These are phyloP conservation scores for Fusarium longipes DNA, from an alignment of 2,329 filamentous ascomycete species.

Conservation along the genomic window DNA sequence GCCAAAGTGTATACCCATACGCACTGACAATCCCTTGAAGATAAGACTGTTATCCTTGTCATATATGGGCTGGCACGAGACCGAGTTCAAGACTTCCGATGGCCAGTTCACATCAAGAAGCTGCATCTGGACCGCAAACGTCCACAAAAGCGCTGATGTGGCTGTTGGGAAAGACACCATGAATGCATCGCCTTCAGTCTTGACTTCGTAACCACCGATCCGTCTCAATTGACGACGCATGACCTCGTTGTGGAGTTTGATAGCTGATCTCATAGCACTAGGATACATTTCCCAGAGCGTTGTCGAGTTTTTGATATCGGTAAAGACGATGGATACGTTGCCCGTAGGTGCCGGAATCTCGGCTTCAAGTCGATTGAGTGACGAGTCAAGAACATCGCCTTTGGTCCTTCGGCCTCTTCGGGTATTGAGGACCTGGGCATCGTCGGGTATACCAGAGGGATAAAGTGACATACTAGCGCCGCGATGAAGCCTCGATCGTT, in stretches of 20 bases:
- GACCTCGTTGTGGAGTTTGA: conserved; percentile 96
- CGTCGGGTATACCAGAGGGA: conserved; percentile 77
- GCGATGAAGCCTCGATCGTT: conserved; percentile 77
- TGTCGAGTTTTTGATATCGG: conserved; percentile 98
- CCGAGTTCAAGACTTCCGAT: conserved; percentile 87
- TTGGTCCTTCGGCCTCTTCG: conserved; percentile 74
- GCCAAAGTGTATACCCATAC: conserved; percentile 98
- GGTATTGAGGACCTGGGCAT: conserved; percentile 71
- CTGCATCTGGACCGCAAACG: conserved; percentile 90
- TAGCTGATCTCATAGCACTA: conserved; percentile 94
- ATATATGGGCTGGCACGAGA: conserved; percentile 82
- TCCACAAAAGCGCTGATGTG: conserved; percentile 94
- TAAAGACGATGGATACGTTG: conserved; percentile 94
- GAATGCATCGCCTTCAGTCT: conserved; percentile 99
- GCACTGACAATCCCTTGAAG: conserved; percentile 92
- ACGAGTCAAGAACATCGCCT: conserved; percentile 81
- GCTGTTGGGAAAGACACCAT: conserved; percentile 99
- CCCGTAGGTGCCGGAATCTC: conserved; percentile 93
- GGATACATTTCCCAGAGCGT: conserved; percentile 96
- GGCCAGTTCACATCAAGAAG: conserved; percentile 94
- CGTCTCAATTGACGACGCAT: conserved; percentile 93
- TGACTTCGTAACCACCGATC: conserved; percentile 97
- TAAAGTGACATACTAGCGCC: conserved; percentile 89
- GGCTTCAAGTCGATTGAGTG: conserved; percentile 84
- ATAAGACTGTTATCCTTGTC: conserved; percentile 90